Conservation (phyloP, 495 filamentous ascomycete genomes). For the Aspergillus saccharolyticus region DNA sequence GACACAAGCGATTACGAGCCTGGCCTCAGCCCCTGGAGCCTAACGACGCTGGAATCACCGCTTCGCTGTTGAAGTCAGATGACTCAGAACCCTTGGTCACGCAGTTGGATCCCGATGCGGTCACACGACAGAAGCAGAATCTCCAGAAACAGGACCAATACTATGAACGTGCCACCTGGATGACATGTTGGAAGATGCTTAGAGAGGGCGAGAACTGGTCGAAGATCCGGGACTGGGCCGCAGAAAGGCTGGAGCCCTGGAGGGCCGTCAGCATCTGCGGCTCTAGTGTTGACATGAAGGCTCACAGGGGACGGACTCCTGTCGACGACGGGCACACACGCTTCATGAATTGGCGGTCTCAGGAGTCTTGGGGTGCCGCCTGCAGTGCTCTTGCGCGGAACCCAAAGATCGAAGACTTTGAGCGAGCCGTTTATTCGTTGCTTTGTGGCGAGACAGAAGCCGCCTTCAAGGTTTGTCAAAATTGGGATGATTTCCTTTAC, state of each 20-base stretch:
- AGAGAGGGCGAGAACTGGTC: constrained; percentile 67
- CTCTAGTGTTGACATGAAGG: constrained; percentile 33
- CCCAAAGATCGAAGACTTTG: constrained; percentile 64
- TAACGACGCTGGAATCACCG: constrained; percentile 48
- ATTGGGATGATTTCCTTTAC: constrained; percentile 90
- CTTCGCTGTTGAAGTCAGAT: constrained; percentile 51
- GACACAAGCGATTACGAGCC: constrained; percentile 70
- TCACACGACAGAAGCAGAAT: constrained; percentile 65
- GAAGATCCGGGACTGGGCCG: constrained; percentile 75
- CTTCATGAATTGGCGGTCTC: constrained; percentile 45
- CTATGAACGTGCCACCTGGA: constrained; percentile 82
- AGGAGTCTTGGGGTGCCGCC: constrained; percentile 69
- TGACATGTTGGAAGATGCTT: constrained; percentile 83
- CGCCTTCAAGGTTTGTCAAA: constrained; percentile 68
- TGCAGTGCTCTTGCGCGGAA: constrained; percentile 71
- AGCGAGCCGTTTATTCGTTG: constrained; percentile 84
- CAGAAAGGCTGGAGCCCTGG: constrained; percentile 76
- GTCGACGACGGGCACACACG: constrained; percentile 40
- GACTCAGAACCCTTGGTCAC: constrained; percentile 65
- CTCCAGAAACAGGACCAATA: constrained; percentile 76
- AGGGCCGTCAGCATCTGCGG: constrained; percentile 56
- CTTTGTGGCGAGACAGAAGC: constrained; percentile 76
- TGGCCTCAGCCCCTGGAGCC: constrained; percentile 61
- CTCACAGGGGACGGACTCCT: constrained; percentile 30
- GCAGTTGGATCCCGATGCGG: constrained; percentile 91